phyloP scores from a whole-genome alignment of 2,329 filamentous ascomycete genomes.

The Trichoderma sp. region DNA sequence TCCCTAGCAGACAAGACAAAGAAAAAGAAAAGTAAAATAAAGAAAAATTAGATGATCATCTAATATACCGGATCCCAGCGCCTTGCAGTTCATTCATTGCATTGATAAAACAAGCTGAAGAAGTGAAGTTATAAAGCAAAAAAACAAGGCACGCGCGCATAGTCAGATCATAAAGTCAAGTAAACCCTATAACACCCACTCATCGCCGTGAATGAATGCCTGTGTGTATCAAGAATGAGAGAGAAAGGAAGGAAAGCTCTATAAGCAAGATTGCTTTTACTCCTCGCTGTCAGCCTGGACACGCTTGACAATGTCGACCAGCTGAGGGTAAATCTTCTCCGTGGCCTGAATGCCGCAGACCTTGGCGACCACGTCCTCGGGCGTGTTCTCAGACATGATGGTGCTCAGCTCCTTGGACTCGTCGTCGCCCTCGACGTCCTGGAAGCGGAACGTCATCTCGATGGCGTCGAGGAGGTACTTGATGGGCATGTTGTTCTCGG shows the following conservation, averaged over 20 bases:
- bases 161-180: not conserved
- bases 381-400: conserved; percentile 71
- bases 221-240: not conserved
- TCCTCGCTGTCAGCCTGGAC: conserved; percentile 67
- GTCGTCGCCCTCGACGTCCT: conserved; percentile 87
- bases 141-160: not conserved
- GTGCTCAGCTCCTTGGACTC: conserved; percentile 83
- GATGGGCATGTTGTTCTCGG: conserved; percentile 72
- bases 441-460: conserved; percentile 93
- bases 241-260: not conserved
- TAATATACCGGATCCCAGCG: conserved; percentile 21
- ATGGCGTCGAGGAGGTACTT: conserved; percentile 74
- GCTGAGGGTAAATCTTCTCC: conserved; percentile 74
- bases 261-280: conserved; percentile 35
- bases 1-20: not conserved
- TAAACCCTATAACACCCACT: conserved; percentile 3
- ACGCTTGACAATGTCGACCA: conserved; percentile 76
- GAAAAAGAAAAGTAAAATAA: not conserved
- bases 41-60: conserved; percentile 14
- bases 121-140: not conserved
- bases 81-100: not conserved
- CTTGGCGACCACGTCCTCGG: conserved; percentile 73
- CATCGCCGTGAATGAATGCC: conserved; percentile 1
- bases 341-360: conserved; percentile 75
- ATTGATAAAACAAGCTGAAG: conserved; percentile 11